Conservation (phyloP, 2,329 filamentous ascomycete species). For the Aureobasidium namibiae region DNA sequence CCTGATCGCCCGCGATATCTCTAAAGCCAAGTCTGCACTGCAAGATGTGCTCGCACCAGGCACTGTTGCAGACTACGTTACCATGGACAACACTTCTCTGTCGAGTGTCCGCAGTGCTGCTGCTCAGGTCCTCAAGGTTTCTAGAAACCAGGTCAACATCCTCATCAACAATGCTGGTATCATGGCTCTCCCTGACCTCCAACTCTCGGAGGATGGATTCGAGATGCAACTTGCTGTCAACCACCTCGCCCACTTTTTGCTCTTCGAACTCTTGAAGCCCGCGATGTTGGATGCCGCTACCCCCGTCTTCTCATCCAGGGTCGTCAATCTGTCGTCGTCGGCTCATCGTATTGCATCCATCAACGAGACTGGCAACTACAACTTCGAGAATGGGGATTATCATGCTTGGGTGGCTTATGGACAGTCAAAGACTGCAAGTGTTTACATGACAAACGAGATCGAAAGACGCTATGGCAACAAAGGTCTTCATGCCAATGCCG, state of each 20-base stretch:
- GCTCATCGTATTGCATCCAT: constrained; percentile 32
- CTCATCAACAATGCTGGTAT: constrained; percentile 32
- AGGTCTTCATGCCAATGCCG: constrained; percentile 35
- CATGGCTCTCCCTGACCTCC: too few relatives aligned
- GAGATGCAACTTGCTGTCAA: constrained; percentile 48
- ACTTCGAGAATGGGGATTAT: constrained; percentile 30
- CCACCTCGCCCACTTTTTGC: constrained; percentile 46
- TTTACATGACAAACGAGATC: constrained; percentile 45
- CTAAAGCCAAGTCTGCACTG: not conserved
- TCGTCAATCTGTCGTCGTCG: constrained; percentile 38
- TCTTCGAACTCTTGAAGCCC: constrained; percentile 43
- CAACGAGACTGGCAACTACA: constrained; percentile 30
- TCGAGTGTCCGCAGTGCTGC: too few relatives aligned
- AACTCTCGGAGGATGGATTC: constrained; percentile 25
- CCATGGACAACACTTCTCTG: too few relatives aligned
- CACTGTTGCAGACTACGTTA: too few relatives aligned
- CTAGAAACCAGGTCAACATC: constrained; percentile 22
- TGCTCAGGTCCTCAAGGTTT: constrained; percentile 16
- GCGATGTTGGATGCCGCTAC: constrained; percentile 34
- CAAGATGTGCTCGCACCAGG: too few relatives aligned
- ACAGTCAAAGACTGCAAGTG: constrained; percentile 44
- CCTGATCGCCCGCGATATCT: constrained; percentile 23
- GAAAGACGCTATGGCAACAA: constrained; percentile 39
- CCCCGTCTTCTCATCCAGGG: constrained; percentile 36
- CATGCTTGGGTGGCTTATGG: constrained; percentile 35